These are phyloP conservation scores for Ustilago shanxiensis DNA, from an alignment of 1,284 basidiomycete species.

Conservation along the genomic window DNA sequence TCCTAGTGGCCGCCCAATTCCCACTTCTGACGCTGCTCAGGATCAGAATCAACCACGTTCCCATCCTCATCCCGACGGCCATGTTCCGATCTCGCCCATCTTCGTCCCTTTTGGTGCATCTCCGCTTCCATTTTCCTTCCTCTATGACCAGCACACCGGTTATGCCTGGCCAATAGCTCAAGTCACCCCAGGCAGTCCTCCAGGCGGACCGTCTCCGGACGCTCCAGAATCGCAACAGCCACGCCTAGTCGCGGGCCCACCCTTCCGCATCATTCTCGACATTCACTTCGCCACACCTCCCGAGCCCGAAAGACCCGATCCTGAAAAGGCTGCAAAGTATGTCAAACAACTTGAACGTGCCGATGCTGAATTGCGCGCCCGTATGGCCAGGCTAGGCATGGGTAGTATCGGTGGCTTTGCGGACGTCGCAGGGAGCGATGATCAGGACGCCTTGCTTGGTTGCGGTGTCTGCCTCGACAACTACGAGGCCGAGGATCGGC, in stretches of 20 bases:
- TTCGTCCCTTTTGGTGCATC: constrained; percentile 61
- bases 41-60: constrained; percentile 8
- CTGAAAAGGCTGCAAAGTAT: constrained; percentile 46
- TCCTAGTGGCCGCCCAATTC: constrained; percentile 2
- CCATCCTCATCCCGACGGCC: constrained; percentile 36
- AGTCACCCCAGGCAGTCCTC: constrained; percentile 37
- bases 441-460: constrained; percentile 45
- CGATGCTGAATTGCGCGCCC: constrained; percentile 63
- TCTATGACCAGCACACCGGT: constrained; percentile 57
- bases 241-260: constrained; percentile 54
- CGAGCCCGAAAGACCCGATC: constrained; percentile 49
- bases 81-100: constrained; percentile 55
- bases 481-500: constrained; percentile 61
- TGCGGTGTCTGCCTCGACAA: constrained; percentile 66
- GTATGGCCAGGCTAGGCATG: constrained; percentile 64
- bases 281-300: constrained; percentile 46
- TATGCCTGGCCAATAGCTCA: constrained; percentile 62
- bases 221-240: constrained; percentile 41
- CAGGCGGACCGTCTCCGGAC: constrained; percentile 36
- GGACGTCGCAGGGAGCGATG: background rate
- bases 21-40: background rate
- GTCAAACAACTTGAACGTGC: constrained; percentile 62
- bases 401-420: constrained; percentile 59
- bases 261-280: constrained; percentile 59
- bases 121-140: constrained; percentile 61